These are phyloP conservation scores for Pythium angustatum DNA, from an alignment of 352 stramenopile genomes.

Conservation along the genomic window DNA sequence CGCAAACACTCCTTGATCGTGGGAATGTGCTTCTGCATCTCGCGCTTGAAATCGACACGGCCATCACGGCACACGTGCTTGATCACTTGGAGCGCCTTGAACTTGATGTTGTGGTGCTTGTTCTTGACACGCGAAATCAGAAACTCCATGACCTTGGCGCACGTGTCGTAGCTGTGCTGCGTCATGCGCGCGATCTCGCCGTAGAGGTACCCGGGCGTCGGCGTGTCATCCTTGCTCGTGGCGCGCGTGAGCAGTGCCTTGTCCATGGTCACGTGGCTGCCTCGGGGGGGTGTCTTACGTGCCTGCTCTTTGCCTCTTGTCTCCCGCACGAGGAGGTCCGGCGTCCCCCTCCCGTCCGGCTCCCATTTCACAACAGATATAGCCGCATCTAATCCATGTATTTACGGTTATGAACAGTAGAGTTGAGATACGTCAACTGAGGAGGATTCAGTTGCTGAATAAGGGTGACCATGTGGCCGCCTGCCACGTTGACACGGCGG, in stretches of 20 bases:
- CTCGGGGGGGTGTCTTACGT: neutral
- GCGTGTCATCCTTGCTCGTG: constrained; percentile 92
- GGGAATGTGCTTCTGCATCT: constrained; percentile 90
- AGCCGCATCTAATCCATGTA: constrained; percentile 1
- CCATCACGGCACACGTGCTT: constrained; percentile 91
- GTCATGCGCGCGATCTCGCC: constrained; percentile 95
- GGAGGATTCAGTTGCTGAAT: neutral
- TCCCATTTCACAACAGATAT: constrained; percentile 4
- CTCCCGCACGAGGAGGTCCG: neutral
- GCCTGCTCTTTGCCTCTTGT: neutral
- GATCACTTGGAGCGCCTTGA: constrained; percentile 93
- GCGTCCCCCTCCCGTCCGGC: neutral
- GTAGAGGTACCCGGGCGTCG: constrained; percentile 96
- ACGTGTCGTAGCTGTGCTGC: constrained; percentile 90
- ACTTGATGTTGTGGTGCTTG: constrained; percentile 95
- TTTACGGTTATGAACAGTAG: constrained; percentile 7
- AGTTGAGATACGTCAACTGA: neutral
- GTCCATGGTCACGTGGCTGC: constrained; percentile 74
- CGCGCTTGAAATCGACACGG: constrained; percentile 88
- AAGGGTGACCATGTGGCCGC: constrained; percentile 15
- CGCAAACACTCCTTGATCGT: constrained; percentile 92
- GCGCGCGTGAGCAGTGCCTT: constrained; percentile 91
- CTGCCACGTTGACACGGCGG: constrained; percentile 30
- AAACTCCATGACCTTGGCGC: constrained; percentile 88
- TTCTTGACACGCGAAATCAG: constrained; percentile 92